phyloP scores from a whole-genome alignment of 495 filamentous ascomycete species.

The Symbiotaphrina buchneri region DNA sequence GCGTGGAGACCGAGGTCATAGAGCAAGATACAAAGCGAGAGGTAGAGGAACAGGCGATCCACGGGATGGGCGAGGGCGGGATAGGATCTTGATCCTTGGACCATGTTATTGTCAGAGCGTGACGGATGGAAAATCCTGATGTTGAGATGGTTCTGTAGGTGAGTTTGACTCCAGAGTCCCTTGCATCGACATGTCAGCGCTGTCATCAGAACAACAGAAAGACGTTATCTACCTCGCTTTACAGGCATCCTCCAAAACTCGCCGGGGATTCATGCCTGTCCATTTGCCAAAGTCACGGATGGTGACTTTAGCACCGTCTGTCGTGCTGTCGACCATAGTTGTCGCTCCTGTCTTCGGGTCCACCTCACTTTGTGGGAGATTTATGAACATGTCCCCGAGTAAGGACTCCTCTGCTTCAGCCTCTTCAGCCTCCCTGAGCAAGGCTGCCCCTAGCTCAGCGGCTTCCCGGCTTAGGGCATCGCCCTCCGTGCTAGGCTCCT shows the following conservation, averaged over 20 bases:
- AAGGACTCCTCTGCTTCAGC: constrained; percentile 31
- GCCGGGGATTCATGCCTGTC: constrained; percentile 43
- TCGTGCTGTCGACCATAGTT: constrained; percentile 22
- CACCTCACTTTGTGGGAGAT: constrained; percentile 20
- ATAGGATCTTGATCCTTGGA: constrained; percentile 47
- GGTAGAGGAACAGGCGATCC: constrained; percentile 19
- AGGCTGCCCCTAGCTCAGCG: constrained; percentile 21
- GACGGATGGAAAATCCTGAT: constrained; percentile 48
- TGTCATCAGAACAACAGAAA: constrained; percentile 6
- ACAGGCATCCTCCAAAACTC: constrained; percentile 69
- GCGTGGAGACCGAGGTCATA: constrained; percentile 56
- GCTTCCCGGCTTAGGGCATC: constrained; percentile 27
- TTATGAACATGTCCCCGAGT: constrained; percentile 44
- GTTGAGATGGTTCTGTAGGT: constrained; percentile 43
- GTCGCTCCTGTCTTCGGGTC: constrained; percentile 26
- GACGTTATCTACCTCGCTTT: constrained; percentile 36
- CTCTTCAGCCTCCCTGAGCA: constrained; percentile 23
- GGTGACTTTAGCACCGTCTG: constrained; percentile 25
- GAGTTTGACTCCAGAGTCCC: constrained; percentile 43
- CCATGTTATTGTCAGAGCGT: constrained; percentile 56
- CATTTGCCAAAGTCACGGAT: constrained; percentile 72
- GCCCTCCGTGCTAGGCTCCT: neutral
- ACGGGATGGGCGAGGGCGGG: constrained; percentile 15
- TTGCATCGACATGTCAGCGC: no score
- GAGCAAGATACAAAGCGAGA: constrained; percentile 29